These are phyloP conservation scores for Syzygium grande DNA, from an alignment of 345 rosid genomes.

Conservation along the genomic window DNA sequence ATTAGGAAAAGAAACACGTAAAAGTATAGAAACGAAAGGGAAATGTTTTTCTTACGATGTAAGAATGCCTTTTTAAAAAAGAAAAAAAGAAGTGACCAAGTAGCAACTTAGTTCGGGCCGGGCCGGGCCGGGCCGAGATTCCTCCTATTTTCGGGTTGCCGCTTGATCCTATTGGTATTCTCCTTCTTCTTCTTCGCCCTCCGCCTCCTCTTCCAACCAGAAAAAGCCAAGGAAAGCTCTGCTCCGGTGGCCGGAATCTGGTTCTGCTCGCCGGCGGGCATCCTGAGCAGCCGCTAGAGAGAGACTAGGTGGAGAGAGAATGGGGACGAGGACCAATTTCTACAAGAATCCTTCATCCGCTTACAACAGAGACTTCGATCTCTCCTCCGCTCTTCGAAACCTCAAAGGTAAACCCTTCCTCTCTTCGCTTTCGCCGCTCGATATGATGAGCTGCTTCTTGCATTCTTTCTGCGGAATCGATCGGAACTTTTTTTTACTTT, in stretches of 20 bases:
- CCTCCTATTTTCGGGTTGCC: background rate
- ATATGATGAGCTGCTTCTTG: background rate
- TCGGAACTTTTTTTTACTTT: background rate
- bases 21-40: background rate
- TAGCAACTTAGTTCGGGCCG: background rate
- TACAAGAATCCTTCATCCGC: slow-evolving; percentile 54
- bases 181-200: background rate
- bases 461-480: background rate
- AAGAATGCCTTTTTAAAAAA: background rate
- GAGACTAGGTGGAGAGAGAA: slow-evolving; percentile 10
- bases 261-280: background rate
- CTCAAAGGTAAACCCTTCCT: slow-evolving; percentile 25
- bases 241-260: background rate
- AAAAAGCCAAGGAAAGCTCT: rapidly evolving
- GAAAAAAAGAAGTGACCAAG: background rate
- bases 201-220: background rate
- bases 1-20: background rate
- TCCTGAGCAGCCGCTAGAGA: background rate
- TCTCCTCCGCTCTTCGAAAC: slow-evolving; percentile 61
- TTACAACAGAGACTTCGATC: slow-evolving; percentile 46
- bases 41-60: background rate
- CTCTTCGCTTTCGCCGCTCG: background rate
- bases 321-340: slow-evolving; percentile 53
- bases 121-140: background rate
- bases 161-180: background rate